These are phyloP conservation scores for Tylopilus sp. DNA, from an alignment of 1,284 basidiomycete genomes.

Conservation along the genomic window DNA sequence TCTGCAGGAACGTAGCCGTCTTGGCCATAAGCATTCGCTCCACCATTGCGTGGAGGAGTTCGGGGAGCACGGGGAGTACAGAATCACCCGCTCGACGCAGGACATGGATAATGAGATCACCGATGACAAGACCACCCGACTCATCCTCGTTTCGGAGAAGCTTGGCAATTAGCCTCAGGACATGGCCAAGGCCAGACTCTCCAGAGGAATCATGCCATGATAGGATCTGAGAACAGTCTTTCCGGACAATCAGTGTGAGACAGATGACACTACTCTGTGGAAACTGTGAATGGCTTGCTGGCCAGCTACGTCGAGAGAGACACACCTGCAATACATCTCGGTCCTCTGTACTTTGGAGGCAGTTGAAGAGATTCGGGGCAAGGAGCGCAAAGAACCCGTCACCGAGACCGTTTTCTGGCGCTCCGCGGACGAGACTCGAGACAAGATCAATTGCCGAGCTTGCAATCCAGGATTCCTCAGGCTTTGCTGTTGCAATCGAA, in stretches of 20 bases:
- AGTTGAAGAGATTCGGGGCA: constrained; percentile 71
- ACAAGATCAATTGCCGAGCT: constrained; percentile 81
- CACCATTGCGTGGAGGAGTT: constrained; percentile 82
- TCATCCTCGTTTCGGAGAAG: constrained; percentile 77
- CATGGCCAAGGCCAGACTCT: constrained; percentile 69
- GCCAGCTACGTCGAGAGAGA: neutral
- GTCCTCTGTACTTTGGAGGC: constrained; percentile 68
- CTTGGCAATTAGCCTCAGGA: constrained; percentile 72
- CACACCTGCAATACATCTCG: constrained; percentile 79
- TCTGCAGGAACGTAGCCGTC: constrained; percentile 88
- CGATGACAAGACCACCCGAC: constrained; percentile 87
- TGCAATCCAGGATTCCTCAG: constrained; percentile 66
- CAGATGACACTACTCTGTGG: constrained; percentile 76
- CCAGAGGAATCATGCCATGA: constrained; percentile 68
- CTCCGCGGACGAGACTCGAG: constrained; percentile 65
- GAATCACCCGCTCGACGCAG: constrained; percentile 77
- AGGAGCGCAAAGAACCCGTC: constrained; percentile 73
- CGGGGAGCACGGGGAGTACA: constrained; percentile 79
- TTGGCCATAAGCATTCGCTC: constrained; percentile 76
- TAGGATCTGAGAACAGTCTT: constrained; percentile 78
- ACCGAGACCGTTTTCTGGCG: constrained; percentile 64
- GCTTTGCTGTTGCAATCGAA: constrained; percentile 56
- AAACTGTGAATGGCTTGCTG: constrained; percentile 4
- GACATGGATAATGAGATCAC: constrained; percentile 91
- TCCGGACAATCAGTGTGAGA: constrained; percentile 82